phyloP scores from a whole-genome alignment of 2,329 filamentous ascomycete species.

The Diaporthe sp. region DNA sequence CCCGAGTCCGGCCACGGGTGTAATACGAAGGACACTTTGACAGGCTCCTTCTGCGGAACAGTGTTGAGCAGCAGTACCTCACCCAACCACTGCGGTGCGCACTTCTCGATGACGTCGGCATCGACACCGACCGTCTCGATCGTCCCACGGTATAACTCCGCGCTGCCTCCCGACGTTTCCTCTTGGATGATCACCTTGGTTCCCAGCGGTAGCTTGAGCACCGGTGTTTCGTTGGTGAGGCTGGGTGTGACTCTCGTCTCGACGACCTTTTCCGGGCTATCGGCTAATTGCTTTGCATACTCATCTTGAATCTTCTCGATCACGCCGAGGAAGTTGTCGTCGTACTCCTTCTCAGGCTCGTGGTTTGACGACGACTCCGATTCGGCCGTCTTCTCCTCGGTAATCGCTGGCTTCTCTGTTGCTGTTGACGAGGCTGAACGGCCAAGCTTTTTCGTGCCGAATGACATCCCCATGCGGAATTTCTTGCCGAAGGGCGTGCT shows the following conservation, averaged over 20 bases:
- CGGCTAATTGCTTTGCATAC: constrained; percentile 77
- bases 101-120: constrained; percentile 86
- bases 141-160: constrained; percentile 92
- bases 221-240: constrained; percentile 79
- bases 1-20: constrained; percentile 80
- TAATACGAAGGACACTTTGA: constrained; percentile 95
- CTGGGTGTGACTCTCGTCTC: constrained; percentile 78
- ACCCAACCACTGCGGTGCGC: constrained; percentile 91
- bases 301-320: constrained; percentile 80
- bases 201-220: constrained; percentile 77
- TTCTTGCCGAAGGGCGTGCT: constrained; percentile 84
- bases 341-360: constrained; percentile 73
- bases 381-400: constrained; percentile 83
- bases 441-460: constrained; percentile 86
- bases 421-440: constrained; percentile 75
- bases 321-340: constrained; percentile 80
- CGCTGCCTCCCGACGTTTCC: constrained; percentile 76
- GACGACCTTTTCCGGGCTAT: constrained; percentile 66
- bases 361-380: constrained; percentile 74
- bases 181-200: constrained; percentile 79
- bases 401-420: constrained; percentile 78
- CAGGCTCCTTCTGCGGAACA: constrained; percentile 87
- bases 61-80: constrained; percentile 88
- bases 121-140: constrained; percentile 83
- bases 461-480: constrained; percentile 82